Conservation (phyloP, 768 basidiomycete genomes). For the Scleroderma citrinum region DNA sequence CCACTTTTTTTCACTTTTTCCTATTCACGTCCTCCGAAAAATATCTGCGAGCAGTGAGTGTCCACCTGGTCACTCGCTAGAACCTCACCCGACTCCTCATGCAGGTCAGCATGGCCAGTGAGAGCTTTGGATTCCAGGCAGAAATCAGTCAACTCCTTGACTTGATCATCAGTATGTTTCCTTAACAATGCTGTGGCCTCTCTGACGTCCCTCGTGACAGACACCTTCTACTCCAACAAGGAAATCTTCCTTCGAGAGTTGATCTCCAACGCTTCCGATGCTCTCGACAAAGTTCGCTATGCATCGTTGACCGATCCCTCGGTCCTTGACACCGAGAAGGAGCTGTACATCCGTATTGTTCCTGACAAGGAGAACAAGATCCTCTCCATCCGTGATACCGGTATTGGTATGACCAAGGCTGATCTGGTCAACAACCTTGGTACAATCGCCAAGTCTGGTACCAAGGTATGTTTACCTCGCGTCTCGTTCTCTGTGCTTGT, state of each 20-base stretch:
- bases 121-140: conserved; percentile 96
- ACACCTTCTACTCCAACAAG: conserved; percentile 99
- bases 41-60: conserved; percentile 12
- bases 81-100: conserved; percentile 2
- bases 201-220: conserved; percentile 31
- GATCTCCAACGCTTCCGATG: conserved; percentile 97
- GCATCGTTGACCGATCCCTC: conserved; percentile 91
- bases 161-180: conserved; percentile 88
- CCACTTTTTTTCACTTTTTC: conserved; percentile 11
- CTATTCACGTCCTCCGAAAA: conserved; percentile 1
- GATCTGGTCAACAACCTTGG: conserved; percentile 99
- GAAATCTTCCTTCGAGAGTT: conserved; percentile 99
- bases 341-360: conserved; percentile 88
- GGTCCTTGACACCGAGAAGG: conserved; percentile 85
- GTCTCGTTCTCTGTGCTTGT: conserved; percentile 2
- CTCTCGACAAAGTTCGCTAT: conserved; percentile 98
- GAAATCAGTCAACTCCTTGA: conserved; percentile 99
- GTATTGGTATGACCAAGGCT: conserved; percentile 99
- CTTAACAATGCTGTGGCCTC: neutral
- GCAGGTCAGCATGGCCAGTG: conserved; percentile 55
- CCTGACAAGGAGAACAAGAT: conserved; percentile 96
- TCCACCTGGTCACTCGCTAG: neutral
- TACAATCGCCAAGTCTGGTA: conserved; percentile 93
- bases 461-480: conserved; percentile 51
- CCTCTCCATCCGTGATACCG: conserved; percentile 88